Evolutionary conservation across 139 green algal species (phyloP), one percentile per base, ranked within the genome.

Genomic region (Deuterostichococcus epilithicus): DNA sequence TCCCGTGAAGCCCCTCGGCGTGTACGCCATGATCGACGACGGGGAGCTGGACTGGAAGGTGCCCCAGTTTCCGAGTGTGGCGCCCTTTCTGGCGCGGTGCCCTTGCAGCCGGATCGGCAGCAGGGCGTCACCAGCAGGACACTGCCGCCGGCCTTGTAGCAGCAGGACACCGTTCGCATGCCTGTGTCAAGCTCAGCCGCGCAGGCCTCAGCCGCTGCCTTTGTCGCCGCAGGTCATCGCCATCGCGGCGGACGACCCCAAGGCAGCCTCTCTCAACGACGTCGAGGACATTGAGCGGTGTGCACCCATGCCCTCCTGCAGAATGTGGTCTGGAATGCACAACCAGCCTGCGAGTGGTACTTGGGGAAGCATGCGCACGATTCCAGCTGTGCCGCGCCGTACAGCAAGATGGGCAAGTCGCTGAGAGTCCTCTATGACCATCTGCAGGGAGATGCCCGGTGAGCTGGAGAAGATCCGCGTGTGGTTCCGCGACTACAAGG

Each of bases 401-500:
- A 65, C 47, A 3, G 25, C 20, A 30, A 70, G 33, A 36, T 10
- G 23, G 2, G 3, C 3, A 42, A 42, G 22, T 44, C 26, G 67
- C 18, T 30, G 25, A 32, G 3, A 71, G 4, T 71, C 1, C 1
- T 35, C 65, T 23, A 13, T 35, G 37, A 10, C 38, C 22, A 22
- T 6, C 3, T 82, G 59, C 87, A 96, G 92, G 76, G 89, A 95
- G 73, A 94, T 98, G 80, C 96, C 96, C 5, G 96, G 96, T 44
- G 91, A 97, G 86, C 87, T 99, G 65, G 77, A 95, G 75, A 95
- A 95, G 83, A 93, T 99, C 35, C 75, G 91, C 44, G 88, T 90
- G 69, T 99, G 95, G 95, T 99, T 99, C 93, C 86, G 94, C 25
- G 95, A 99, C 85, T 99, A 99, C 92, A 99, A 99, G 52, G 52